These are phyloP conservation scores for Phialophora tarda DNA, from an alignment of 2,329 filamentous ascomycete genomes.

Conservation along the genomic window DNA sequence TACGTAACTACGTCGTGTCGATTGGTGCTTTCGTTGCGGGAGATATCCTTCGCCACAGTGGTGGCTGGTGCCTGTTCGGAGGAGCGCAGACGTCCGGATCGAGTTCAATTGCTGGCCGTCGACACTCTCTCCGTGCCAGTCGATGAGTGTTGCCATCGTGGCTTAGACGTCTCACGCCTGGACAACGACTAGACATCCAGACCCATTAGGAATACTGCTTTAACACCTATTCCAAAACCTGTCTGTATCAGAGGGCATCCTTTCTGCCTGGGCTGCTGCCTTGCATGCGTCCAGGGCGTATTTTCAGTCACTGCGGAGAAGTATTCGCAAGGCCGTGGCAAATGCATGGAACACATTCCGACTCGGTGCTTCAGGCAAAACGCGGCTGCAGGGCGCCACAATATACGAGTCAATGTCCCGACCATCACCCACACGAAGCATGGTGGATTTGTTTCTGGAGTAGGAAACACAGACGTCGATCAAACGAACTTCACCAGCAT, in stretches of 20 bases:
- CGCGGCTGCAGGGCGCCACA: background rate
- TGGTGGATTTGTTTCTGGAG: background rate
- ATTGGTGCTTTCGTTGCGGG: background rate
- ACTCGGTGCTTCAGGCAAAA: background rate
- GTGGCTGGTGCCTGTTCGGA: conserved; percentile 22
- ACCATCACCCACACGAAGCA: background rate
- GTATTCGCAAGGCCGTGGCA: background rate
- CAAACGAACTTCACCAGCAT: background rate
- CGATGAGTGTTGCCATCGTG: background rate
- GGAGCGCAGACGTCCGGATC: background rate
- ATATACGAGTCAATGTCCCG: background rate
- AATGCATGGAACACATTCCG: background rate
- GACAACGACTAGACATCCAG: background rate
- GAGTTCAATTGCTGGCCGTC: background rate
- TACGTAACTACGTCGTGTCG: background rate
- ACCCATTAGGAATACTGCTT: background rate
- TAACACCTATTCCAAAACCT: background rate
- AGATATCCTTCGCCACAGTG: conserved; percentile 9
- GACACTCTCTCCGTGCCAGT: background rate
- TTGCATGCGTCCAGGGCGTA: background rate
- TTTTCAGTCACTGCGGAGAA: conserved; percentile 7
- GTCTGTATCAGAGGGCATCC: background rate
- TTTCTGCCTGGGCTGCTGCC: background rate
- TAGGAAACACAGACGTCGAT: conserved; percentile 4
- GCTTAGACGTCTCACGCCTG: background rate